Evolutionary conservation across 495 filamentous ascomycete genomes (phyloP).

Genomic region (Daldinia decipiens): DNA sequence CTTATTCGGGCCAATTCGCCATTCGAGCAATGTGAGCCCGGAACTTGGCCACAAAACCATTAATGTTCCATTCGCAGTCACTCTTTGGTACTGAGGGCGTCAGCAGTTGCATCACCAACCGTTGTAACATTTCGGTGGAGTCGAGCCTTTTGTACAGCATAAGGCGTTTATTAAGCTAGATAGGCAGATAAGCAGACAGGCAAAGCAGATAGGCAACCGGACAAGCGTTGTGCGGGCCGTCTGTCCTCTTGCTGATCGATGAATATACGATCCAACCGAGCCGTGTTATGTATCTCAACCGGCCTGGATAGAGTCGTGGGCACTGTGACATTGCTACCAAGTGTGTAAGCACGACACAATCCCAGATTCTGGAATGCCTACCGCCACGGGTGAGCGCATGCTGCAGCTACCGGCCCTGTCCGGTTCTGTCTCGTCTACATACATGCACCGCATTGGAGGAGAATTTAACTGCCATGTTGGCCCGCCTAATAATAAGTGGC

Average conservation of each 20-base stretch:
- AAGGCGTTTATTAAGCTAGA: slow-evolving; percentile 31
- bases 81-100: slow-evolving; percentile 44
- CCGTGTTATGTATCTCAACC: slow-evolving; percentile 38
- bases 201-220: slow-evolving; percentile 21
- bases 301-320: slow-evolving; percentile 32
- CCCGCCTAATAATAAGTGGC: slow-evolving; percentile 26
- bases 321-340: slow-evolving; percentile 35
- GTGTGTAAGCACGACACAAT: slow-evolving; percentile 44
- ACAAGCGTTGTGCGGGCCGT: slow-evolving; percentile 34
- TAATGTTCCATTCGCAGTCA: slow-evolving; percentile 38
- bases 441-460: slow-evolving; percentile 35
- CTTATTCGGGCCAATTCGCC: slow-evolving; percentile 46
- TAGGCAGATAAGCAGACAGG: slow-evolving; percentile 2
- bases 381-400: slow-evolving; percentile 39
- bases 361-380: slow-evolving; percentile 45
- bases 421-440: slow-evolving; percentile 35
- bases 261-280: slow-evolving; percentile 33
- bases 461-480: slow-evolving; percentile 33
- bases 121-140: slow-evolving; percentile 44
- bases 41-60: slow-evolving; percentile 42
- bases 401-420: slow-evolving; percentile 33
- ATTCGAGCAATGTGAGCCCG: slow-evolving; percentile 42
- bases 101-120: slow-evolving; percentile 46
- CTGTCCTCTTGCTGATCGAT: slow-evolving; percentile 27
- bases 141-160: slow-evolving; percentile 26